Evolutionary conservation across 441 rosid species (phyloP), one percentile per base, ranked within the genome.

Genomic region (Pelargonium myrrhifolium): DNA sequence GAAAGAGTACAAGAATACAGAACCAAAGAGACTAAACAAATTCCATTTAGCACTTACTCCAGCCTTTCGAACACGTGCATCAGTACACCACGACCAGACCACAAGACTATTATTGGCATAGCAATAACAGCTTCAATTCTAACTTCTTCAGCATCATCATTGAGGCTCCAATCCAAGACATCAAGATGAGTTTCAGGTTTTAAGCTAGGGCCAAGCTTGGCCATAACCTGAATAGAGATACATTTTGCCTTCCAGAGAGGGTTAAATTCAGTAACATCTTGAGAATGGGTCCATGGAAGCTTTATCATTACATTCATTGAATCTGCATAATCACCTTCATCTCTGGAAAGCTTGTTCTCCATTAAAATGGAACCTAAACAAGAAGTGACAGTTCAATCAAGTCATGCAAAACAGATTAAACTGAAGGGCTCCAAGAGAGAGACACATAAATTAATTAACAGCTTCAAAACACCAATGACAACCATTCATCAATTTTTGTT

Each of bases 101-200:
- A 89, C 62, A 84, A 65, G 73, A 82, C 89, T 68, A 80, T 76
- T 67, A 89, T 78, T 47, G 96, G 90, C 89, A 95, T 84, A 65
- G 89, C 85, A 71, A 85, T 70, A 67, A 85, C 75, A 73, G 92
- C 88, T 73, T 89, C 92, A 79, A 75, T 82, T 77, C 91, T 85
- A 72, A 92, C 97, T 76, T 90, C 89, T 73, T 90, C 97, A 69
- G 77, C 85, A 75, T 84, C 85, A 84, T 92, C 98, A 66, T 68
- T 75, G 76, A 89, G 86, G 72, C 95, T 88, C 74, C 77, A 66
- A 74, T 86, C 92, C 75, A 92, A 73, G 69, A 95, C 80, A 76
- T 87, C 89, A 68, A 82, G 76, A 83, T 68, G 75, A 79, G 64
- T 74, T 79, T 66, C 89, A 56, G 74, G 76, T 60, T 65, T 74